These are phyloP conservation scores for Pleurozium schreberi DNA, from an alignment of 225 moss, liverwort and hornwort genomes.

Conservation along the genomic window DNA sequence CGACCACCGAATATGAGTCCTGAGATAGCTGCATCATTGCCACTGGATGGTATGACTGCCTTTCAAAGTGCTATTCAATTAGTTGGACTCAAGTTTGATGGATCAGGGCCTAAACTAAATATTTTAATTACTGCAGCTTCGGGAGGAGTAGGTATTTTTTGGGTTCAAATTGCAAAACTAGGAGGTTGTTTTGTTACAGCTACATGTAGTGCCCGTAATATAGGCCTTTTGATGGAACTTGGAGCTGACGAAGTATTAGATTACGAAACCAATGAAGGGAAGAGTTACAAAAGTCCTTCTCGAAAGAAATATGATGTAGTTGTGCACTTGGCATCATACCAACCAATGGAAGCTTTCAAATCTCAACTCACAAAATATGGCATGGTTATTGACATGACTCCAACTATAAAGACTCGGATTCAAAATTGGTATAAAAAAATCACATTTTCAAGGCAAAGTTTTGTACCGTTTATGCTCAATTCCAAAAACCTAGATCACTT, in stretches of 20 bases:
- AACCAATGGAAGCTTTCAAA: not conserved
- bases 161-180: not conserved
- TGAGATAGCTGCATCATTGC: not conserved
- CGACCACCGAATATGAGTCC: not conserved
- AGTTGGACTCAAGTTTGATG: not conserved
- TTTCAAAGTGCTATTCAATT: not conserved
- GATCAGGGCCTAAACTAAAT: not conserved
- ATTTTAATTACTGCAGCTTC: not conserved
- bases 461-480: not conserved
- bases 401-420: not conserved
- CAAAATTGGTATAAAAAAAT: not conserved
- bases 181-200: not conserved
- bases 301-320: not conserved
- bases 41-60: not conserved
- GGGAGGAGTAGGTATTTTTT: not conserved
- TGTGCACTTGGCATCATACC: not conserved
- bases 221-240: rapidly evolving
- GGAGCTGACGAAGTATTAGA: not conserved
- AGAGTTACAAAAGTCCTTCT: not conserved
- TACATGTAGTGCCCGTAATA: not conserved
- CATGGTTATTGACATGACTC: not conserved
- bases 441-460: not conserved
- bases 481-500: not conserved
- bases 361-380: too few species aligned
- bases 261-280: not conserved